phyloP scores from a whole-genome alignment of 495 filamentous ascomycete genomes.

The Penicillium coffeae region DNA sequence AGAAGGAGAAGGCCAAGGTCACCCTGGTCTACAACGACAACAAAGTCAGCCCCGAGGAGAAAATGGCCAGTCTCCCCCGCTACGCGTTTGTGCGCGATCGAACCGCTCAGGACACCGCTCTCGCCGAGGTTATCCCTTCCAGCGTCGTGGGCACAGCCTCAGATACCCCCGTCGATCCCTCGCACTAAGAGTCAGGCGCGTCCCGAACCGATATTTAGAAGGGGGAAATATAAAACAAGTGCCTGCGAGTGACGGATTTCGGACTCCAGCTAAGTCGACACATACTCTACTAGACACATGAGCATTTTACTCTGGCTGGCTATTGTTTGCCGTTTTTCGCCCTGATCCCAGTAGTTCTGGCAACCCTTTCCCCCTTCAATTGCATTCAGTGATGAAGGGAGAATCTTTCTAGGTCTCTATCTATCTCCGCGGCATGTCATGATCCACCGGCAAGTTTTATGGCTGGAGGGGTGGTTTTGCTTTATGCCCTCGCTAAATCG shows the following conservation, averaged over 20 bases:
- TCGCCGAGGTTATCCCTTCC: conserved; percentile 37
- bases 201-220: no score
- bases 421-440: no score
- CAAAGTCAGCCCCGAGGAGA: conserved; percentile 80
- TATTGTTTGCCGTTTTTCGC: conserved; percentile 24
- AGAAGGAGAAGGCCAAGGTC: conserved; percentile 65
- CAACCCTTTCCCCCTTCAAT: conserved; percentile 2
- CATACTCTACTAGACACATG: conserved; percentile 33
- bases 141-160: conserved; percentile 31
- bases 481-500: no score
- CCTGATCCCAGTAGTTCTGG: conserved; percentile 40
- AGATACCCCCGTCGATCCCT: conserved; percentile 36
- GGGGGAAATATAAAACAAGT: neutral
- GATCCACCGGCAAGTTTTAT: conserved; percentile 10
- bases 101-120: conserved; percentile 30
- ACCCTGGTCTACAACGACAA: conserved; percentile 77
- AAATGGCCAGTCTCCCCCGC: conserved; percentile 71
- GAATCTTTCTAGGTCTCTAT: no score
- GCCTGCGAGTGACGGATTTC: conserved; percentile 10
- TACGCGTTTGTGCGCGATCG: conserved; percentile 65
- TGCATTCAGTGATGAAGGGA: no score
- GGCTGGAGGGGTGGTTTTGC: conserved; percentile 1
- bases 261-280: conserved; percentile 47
- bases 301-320: conserved; percentile 18
- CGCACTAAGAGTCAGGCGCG: conserved; percentile 26